Base-by-base conservation (phyloP, 495 filamentous ascomycete species). In the Annulohypoxylon bovei region DNA sequence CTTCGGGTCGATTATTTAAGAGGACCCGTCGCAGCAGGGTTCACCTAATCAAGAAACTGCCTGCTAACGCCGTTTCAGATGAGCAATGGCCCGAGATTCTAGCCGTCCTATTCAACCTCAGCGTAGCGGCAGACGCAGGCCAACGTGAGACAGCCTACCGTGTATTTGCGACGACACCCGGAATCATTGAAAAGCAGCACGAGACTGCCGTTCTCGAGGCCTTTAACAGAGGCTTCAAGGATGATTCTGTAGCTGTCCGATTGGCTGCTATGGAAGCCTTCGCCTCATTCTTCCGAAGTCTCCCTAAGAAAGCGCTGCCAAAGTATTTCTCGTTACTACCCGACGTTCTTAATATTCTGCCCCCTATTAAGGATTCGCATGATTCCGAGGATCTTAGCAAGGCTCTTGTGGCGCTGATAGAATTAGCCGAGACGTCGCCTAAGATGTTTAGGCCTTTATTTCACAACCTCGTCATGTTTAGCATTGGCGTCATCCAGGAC, bases 361-460 rank as follows among this genome's bases (percentile, higher is more conserved):
- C 94, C 7, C 95, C 95, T 0, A 89, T 99, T 73, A 98, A 97
- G 78, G 92, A 97, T 56, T 85, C 90, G 0, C 87, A 89, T 47
- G 94, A 98, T 73, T 93, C 92, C 6, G 94, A 98, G 0, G 89
- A 95, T 63, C 88, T 99, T 1, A 92, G 92, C 49, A 93, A 93
- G 70, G 94, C 93, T 12, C 87, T 99, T 22, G 81, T 97, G 22
- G 90, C 95, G 20, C 82, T 98, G 20, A 98, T 98, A 67, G 96
- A 98, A 60, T 85, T 99, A 62, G 94, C 95, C 23, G 96, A 98
- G 77, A 85, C 90, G 20, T 91, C 91, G 9, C 93, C 95, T 4
- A 92, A 93, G 78, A 99, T 99, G 96, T 99, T 99, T 85, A 96
- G 95, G 81, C 84, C 83, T 16, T 80, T 95, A 30, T 99, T 99